These are phyloP conservation scores for Arthrinium puccinioides DNA, from an alignment of 2,329 filamentous ascomycete genomes.

Conservation along the genomic window DNA sequence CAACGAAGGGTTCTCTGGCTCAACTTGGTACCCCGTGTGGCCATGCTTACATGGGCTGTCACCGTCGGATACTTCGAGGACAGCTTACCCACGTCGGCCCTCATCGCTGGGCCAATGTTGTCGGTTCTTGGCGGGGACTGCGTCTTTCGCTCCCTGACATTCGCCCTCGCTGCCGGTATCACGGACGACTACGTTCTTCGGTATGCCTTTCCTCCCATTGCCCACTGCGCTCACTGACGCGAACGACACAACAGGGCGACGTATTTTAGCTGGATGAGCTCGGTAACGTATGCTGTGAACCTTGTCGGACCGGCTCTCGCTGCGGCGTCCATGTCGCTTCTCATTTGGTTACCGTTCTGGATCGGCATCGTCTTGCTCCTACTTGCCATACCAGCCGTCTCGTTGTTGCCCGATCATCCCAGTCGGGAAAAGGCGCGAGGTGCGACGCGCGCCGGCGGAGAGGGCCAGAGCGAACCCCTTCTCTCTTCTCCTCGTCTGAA, in stretches of 20 bases:
- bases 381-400: constrained; percentile 23
- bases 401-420: constrained; percentile 16
- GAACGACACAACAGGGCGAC: constrained; percentile 27
- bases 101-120: constrained; percentile 31
- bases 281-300: constrained; percentile 37
- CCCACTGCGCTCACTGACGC: no score
- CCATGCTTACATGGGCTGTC: constrained; percentile 32
- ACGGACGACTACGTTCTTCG: constrained; percentile 34
- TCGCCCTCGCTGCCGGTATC: constrained; percentile 34
- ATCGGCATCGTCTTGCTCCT: constrained; percentile 29
- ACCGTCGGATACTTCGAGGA: constrained; percentile 29
- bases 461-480: constrained; percentile 11
- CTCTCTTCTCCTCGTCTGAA: constrained; percentile 31
- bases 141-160: constrained; percentile 42
- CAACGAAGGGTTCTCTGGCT: constrained; percentile 31
- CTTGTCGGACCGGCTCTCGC: constrained; percentile 38
- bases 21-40: constrained; percentile 34
- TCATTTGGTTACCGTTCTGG: constrained; percentile 36
- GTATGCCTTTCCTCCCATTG: constrained; percentile 9
- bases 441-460: neutral
- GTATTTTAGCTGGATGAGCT: constrained; percentile 44
- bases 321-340: constrained; percentile 34
- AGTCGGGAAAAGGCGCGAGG: neutral
- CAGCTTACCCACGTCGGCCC: constrained; percentile 27
- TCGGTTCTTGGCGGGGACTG: constrained; percentile 42